phyloP scores from a whole-genome alignment of 352 stramenopile species.

The Pythium graminicola region DNA sequence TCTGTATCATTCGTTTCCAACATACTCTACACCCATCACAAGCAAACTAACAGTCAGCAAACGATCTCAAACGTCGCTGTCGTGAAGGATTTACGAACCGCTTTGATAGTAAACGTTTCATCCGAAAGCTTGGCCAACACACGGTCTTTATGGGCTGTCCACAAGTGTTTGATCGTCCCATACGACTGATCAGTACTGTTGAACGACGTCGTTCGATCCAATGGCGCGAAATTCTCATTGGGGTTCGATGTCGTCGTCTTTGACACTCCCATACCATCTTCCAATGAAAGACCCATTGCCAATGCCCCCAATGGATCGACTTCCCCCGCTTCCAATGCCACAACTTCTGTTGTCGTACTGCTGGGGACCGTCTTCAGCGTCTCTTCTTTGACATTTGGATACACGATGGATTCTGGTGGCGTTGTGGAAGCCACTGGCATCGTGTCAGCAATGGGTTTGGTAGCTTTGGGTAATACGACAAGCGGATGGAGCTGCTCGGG shows the following conservation, averaged over 20 bases:
- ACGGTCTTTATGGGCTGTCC: constrained; percentile 61
- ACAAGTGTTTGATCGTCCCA: constrained; percentile 48
- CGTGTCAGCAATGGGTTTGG: background rate
- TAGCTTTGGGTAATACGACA: background rate
- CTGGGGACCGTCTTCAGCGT: background rate
- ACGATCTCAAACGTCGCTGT: background rate
- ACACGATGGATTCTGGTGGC: background rate
- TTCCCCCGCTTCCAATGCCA: constrained; percentile 60
- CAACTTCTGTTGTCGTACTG: constrained; percentile 33
- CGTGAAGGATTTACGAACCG: constrained; percentile 24
- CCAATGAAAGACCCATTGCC: constrained; percentile 12
- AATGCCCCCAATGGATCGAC: constrained; percentile 61
- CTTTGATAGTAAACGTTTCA: constrained; percentile 72
- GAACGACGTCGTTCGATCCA: constrained; percentile 2
- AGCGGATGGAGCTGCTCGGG: constrained; percentile 45
- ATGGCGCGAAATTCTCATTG: background rate
- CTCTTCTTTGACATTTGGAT: background rate
- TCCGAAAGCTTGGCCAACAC: constrained; percentile 56
- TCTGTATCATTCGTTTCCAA: constrained; percentile 67
- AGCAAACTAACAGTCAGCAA: background rate
- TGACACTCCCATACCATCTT: background rate
- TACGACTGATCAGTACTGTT: background rate
- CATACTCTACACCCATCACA: constrained; percentile 37
- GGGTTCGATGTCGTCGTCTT: background rate
- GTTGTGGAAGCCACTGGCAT: background rate